A percentile compares a stretch with the other conserved stretches of the same genome.
These are phyloP conservation scores for Calonectria crousiana DNA, from an alignment of 2,329 filamentous ascomycete genomes.

Conservation along the genomic window DNA sequence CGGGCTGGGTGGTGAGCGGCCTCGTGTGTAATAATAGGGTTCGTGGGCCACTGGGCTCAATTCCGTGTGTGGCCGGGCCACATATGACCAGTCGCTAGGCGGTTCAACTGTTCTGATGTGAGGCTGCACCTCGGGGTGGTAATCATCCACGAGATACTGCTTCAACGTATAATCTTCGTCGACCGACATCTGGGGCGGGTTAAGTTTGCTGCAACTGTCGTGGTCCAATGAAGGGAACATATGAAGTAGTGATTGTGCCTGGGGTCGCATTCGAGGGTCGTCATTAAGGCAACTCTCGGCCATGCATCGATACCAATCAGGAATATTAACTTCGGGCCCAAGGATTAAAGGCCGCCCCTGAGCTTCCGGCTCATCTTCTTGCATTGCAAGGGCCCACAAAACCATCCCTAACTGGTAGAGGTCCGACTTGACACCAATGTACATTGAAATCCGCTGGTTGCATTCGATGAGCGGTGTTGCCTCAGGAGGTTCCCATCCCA, in stretches of 20 bases:
- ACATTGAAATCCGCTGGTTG: conserved; percentile 93
- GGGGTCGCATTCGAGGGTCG: conserved; percentile 77
- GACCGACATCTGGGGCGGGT: conserved; percentile 51
- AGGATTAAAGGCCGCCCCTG: conserved; percentile 77
- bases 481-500: conserved; percentile 98
- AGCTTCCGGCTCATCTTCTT: conserved; percentile 90
- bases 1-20: conserved; percentile 67
- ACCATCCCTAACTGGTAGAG: conserved; percentile 98
- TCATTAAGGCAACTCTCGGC: conserved; percentile 82
- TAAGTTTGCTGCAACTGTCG: conserved; percentile 32
- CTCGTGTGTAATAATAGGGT: conserved; percentile 61
- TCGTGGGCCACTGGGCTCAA: conserved; percentile 53
- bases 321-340: conserved; percentile 71
- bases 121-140: conserved; percentile 49
- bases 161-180: conserved; percentile 55
- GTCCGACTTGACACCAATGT: conserved; percentile 98
- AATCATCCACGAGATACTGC: conserved; percentile 54
- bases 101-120: conserved; percentile 57
- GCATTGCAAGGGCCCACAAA: conserved; percentile 88
- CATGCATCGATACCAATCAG: conserved; percentile 82
- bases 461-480: conserved; percentile 86
- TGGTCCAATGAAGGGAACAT: conserved; percentile 68
- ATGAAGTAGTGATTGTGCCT: conserved; percentile 78
- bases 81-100: conserved; percentile 58
- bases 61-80: conserved; percentile 53